phyloP scores from a whole-genome alignment of 164 flowering plant genomes.

The Tetrastigma voinierianum region DNA sequence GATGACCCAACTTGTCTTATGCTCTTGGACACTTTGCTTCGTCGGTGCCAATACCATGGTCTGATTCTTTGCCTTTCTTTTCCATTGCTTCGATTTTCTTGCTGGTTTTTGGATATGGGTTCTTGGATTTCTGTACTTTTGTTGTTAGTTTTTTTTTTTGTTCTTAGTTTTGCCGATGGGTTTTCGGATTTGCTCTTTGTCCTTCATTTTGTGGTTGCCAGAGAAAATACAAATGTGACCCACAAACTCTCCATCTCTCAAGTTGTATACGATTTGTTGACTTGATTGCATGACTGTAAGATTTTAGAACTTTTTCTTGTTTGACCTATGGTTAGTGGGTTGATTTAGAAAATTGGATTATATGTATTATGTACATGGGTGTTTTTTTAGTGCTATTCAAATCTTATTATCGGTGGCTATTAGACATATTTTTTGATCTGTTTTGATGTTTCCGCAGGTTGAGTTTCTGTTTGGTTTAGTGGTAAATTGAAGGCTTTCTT shows the following conservation, averaged over 20 bases:
- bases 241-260: background rate
- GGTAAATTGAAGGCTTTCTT: background rate
- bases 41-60: constrained; percentile 59
- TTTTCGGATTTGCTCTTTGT: too few species aligned
- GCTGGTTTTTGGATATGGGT: constrained; percentile 7
- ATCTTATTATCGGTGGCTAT: background rate
- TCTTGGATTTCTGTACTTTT: constrained; percentile 3
- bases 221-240: background rate
- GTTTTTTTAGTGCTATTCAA: background rate
- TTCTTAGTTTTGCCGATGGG: background rate
- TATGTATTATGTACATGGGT: background rate
- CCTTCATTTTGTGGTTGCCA: background rate
- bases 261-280: background rate
- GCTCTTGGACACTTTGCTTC: constrained; percentile 47
- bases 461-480: background rate
- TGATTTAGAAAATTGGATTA: background rate
- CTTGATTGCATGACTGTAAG: background rate
- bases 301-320: background rate
- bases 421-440: background rate
- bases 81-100: background rate
- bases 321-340: background rate
- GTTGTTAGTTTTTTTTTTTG: background rate
- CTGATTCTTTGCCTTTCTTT: constrained; percentile 4
- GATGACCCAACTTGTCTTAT: constrained; percentile 60
- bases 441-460: background rate